Percentiles rank a stretch among this genome's conserved stretches.
Evolutionary conservation across 495 filamentous ascomycete species (phyloP).

Genomic region (Collariella sp.): DNA sequence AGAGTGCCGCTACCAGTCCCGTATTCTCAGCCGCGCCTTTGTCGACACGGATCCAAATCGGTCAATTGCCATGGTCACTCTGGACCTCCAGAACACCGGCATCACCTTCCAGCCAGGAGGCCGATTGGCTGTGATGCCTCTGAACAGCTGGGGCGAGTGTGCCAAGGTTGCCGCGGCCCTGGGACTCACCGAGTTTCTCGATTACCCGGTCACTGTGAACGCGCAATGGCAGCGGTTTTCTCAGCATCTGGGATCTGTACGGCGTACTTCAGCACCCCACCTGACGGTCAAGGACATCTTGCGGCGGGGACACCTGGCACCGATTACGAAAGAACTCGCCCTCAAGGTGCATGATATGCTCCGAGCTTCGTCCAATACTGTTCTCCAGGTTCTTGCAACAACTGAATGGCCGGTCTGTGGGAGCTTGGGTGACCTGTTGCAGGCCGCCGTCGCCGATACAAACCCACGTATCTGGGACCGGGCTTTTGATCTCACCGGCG

Average conservation of each 20-base stretch:
- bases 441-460: slow-evolving; percentile 37
- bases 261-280: slow-evolving; percentile 19
- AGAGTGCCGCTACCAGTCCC: slow-evolving; percentile 41
- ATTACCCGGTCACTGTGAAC: slow-evolving; percentile 25
- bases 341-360: slow-evolving; percentile 35
- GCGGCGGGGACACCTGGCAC: slow-evolving; percentile 39
- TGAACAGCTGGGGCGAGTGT: slow-evolving; percentile 42
- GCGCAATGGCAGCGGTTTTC: slow-evolving; percentile 39
- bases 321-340: slow-evolving; percentile 42
- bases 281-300: slow-evolving; percentile 42
- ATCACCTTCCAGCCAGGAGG: slow-evolving; percentile 44
- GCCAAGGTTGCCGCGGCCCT: slow-evolving; percentile 41
- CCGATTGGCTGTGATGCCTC: slow-evolving; percentile 42
- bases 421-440: slow-evolving; percentile 39
- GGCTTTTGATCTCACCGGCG: slow-evolving; percentile 33
- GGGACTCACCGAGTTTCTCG: slow-evolving; percentile 34
- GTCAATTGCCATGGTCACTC: slow-evolving; percentile 38
- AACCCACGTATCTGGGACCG: slow-evolving; percentile 40
- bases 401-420: slow-evolving; percentile 43
- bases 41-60: slow-evolving; percentile 38
- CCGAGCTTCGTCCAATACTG: slow-evolving; percentile 39
- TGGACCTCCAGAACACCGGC: slow-evolving; percentile 40
- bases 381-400: slow-evolving; percentile 40
- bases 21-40: slow-evolving; percentile 32
- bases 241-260: slow-evolving; percentile 36